Conservation (phyloP, 352 stramenopile species). For the Phytophthora uliginosa region DNA sequence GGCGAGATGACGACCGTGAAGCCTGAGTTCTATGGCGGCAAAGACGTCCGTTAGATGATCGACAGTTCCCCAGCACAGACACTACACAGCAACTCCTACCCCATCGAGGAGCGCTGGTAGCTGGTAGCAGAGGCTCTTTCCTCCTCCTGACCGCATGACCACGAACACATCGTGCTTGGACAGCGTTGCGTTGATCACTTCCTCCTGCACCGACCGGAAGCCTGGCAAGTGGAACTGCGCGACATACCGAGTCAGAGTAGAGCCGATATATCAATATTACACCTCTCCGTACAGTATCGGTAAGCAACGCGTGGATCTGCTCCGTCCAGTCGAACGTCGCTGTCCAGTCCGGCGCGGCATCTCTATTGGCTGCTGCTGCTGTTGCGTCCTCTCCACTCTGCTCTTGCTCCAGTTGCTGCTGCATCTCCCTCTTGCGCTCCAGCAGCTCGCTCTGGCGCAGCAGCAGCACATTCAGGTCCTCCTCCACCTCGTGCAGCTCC, state of each 20-base stretch:
- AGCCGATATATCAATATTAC: not conserved
- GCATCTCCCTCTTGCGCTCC: constrained; percentile 56
- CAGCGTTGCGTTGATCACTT: constrained; percentile 94
- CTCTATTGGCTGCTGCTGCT: not conserved
- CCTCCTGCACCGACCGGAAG: constrained; percentile 93
- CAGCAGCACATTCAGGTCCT: constrained; percentile 61
- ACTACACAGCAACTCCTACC: constrained; percentile 36
- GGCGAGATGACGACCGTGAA: constrained; percentile 95
- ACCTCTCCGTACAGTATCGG: constrained; percentile 22
- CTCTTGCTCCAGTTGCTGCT: constrained; percentile 36
- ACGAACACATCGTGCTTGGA: constrained; percentile 92
- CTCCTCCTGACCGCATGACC: constrained; percentile 93
- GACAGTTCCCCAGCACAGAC: not conserved
- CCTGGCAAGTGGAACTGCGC: constrained; percentile 77
- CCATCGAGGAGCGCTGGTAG: constrained; percentile 81
- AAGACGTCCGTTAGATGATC: not conserved
- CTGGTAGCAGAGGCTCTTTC: constrained; percentile 93
- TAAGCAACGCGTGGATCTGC: constrained; percentile 42
- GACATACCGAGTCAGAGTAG: constrained; percentile 2
- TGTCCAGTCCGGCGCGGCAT: constrained; percentile 44
- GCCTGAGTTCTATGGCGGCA: constrained; percentile 44
- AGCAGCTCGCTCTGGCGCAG: constrained; percentile 64
- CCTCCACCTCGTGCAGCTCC: constrained; percentile 63
- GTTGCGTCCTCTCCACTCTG: not conserved
- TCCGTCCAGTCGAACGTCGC: constrained; percentile 52